Evolutionary conservation across 2,329 filamentous ascomycete species (phyloP), one percentile per base, ranked within the genome.

Genomic region (Cladophialophora chaetospira): DNA sequence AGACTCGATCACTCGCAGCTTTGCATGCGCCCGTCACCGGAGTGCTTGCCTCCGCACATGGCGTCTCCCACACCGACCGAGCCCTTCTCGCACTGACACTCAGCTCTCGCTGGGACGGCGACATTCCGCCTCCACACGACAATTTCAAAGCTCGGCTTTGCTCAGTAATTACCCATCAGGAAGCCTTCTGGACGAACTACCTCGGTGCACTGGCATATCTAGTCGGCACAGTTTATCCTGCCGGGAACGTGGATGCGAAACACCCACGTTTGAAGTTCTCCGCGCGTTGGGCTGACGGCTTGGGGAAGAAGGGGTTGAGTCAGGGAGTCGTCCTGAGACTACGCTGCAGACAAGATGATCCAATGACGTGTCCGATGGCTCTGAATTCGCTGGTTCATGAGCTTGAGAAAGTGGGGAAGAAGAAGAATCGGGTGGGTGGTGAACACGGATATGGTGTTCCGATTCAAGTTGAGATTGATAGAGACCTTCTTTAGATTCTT

Each of bases 341-440:
- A 35, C 38, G 53, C 10, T 53, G 60, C n/a, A 17, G 52, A 2
- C 49, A 45, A 3, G 55, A 45, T 8, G 63, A 61, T 15, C 25
- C 54, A 6, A 52, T 65, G 57, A 62, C 55, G 4, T 25, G 45
- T 10, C 55, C 55, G 19, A 51, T 64, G 17, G 66, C 66, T 42
- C 26, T 72, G n/a, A 67, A 68, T 35, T 67, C 66, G 23, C 61
- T 67, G 40, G 42, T 72, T 8, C 62, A 68, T 25, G 69, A 67
- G 40, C 57, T 72, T n/a, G 62, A 70, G 53, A 70, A 70, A 56
- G 64, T 72, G 3, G 71, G 71, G 2, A 73, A 72, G 57, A 70
- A 68, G 53, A 73, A 73, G 65, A 65, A 72, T 45, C 70, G 70
- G 60, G 67, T 71, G 38, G 70, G 69, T 15, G 70, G 69, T 6